Percentiles rank a stretch among this genome's conserved stretches.
phyloP scores from a whole-genome alignment of 208 protist genomes.

The Eutreptiella sp. region DNA sequence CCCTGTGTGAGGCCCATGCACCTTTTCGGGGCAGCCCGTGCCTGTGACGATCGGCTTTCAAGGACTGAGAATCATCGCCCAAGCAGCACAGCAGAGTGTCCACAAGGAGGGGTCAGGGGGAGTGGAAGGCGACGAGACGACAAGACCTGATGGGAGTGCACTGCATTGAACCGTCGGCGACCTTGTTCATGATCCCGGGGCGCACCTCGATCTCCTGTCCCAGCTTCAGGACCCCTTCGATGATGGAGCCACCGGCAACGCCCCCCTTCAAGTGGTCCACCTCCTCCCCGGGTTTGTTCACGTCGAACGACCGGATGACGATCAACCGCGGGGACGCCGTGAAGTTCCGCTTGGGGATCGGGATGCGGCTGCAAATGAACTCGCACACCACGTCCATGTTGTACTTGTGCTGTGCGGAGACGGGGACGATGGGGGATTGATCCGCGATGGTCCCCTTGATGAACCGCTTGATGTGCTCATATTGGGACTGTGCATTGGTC shows the following conservation, averaged over 20 bases:
- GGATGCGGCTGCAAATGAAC: constrained; percentile 92
- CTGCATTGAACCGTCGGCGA: constrained; percentile 68
- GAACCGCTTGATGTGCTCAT: constrained; percentile 84
- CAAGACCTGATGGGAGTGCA: constrained; percentile 91
- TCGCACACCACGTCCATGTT: constrained; percentile 98
- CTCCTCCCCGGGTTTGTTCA: constrained; percentile 97
- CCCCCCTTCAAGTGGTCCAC: constrained; percentile 93
- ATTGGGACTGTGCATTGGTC: constrained; percentile 84
- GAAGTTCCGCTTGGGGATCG: constrained; percentile 92
- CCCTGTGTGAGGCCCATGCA: too few species aligned
- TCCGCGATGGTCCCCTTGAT: constrained; percentile 85
- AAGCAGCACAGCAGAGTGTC: too few species aligned
- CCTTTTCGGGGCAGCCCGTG: too few species aligned
- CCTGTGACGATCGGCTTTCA: too few species aligned
- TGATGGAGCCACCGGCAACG: constrained; percentile 96
- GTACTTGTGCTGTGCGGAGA: constrained; percentile 95
- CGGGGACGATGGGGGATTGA: constrained; percentile 94
- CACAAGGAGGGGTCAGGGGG: too few species aligned
- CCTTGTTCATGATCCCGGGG: constrained; percentile 87
- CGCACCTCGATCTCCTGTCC: constrained; percentile 98
- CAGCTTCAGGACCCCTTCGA: constrained; percentile 92
- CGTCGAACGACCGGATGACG: constrained; percentile 99
- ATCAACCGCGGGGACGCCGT: constrained; percentile 84
- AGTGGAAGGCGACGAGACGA: too few species aligned
- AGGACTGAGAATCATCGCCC: too few species aligned